Base-by-base conservation (phyloP, 148 eudicot genomes). In the Rheum nobile region DNA sequence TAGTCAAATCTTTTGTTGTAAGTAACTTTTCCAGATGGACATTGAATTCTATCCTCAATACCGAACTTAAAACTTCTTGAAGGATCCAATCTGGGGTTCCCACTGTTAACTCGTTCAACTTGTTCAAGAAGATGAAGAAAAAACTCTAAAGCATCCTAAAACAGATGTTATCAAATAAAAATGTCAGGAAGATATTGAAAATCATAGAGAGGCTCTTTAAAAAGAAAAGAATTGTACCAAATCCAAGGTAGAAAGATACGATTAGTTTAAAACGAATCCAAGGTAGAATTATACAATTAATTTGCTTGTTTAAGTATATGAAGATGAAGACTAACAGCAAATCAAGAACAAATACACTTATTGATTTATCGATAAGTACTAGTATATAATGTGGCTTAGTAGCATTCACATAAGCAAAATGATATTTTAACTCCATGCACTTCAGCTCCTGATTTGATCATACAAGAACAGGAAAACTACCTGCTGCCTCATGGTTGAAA, bases 401-500 rank as follows among this genome's bases (percentile, higher is more conserved):
- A 28, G 4, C 34, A 57, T 57, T 28, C 32, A 59, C 34, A 59
- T 24, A 55, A 55, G 63, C 29, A 55, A 59, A 59, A 59, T 28
- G 19, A 54, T 17, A 57, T 1, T 24, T 8, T 31, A 29, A 32
- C 21, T 63, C 8, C 21, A 6, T 32, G 31, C 16, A 63, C 34
- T 63, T 31, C 12, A 31, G 22, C 39, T 63, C 4, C 6, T 32
- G 34, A 61, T 13, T 28, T 3, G 7, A 32, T 52, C 68, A 21
- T 29, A 10, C 22, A n/a, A 65, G 72, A 17, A 70, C 16, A 32
- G 26, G 47, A 71, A 50, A 65, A 54, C 71, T 78, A 95, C 98
- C 96, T 91, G 98, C 79, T 95, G 98, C 71, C 98, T 86, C 97
- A 90, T 90, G 50, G 97, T 85, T 28, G 98, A 95, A 80, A 95